Conservation (phyloP, 2,329 filamentous ascomycete species). For the Pyricularia sp. region DNA sequence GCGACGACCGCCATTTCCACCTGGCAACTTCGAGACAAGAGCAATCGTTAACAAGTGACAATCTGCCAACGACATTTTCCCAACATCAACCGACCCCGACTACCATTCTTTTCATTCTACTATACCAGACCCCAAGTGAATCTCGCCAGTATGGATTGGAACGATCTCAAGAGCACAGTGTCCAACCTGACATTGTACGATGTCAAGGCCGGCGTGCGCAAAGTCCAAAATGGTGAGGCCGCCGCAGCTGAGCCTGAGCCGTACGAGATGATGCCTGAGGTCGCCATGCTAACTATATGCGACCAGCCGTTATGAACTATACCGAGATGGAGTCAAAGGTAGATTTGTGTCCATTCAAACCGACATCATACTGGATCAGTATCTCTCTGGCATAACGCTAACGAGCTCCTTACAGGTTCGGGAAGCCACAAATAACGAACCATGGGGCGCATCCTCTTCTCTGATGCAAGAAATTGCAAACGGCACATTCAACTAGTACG, state of each 20-base stretch:
- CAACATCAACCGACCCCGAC: neutral
- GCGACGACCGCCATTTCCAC: neutral
- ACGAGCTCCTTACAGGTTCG: slow-evolving; percentile 49
- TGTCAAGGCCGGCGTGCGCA: slow-evolving; percentile 84
- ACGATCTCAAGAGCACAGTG: slow-evolving; percentile 73
- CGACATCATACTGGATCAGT: neutral
- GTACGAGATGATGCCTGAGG: neutral
- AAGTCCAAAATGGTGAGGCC: slow-evolving; percentile 83
- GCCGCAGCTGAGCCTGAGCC: neutral
- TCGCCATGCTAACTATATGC: neutral
- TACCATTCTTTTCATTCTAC: neutral
- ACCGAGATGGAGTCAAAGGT: slow-evolving; percentile 80
- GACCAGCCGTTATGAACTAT: slow-evolving; percentile 86
- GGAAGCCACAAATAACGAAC: slow-evolving; percentile 98
- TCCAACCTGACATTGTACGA: slow-evolving; percentile 90
- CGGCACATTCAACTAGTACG: slow-evolving; percentile 95
- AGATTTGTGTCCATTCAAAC: neutral
- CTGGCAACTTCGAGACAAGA: neutral
- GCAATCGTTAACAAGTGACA: neutral
- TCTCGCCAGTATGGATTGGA: slow-evolving; percentile 54
- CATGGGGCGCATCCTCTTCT: slow-evolving; percentile 77
- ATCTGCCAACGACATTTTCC: neutral
- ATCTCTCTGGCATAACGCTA: slow-evolving; percentile 7
- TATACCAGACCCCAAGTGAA: neutral
- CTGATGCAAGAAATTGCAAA: slow-evolving; percentile 97